phyloP scores from a whole-genome alignment of 208 protist genomes.

The Leishmania lainsoni region DNA sequence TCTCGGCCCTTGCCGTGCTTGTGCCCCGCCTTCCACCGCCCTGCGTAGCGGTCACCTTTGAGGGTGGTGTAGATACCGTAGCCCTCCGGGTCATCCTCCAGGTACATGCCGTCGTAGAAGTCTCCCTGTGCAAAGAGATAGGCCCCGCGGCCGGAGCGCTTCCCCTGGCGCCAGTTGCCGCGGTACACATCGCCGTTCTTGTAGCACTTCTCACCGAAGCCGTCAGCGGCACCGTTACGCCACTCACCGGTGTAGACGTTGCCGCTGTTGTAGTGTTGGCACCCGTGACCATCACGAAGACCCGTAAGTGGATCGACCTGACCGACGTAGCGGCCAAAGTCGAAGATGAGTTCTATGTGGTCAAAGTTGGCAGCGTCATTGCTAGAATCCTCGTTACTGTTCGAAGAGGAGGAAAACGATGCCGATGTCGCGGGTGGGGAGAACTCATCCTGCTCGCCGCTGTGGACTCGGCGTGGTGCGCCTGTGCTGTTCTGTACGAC shows the following conservation, averaged over 20 bases:
- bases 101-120: slow-evolving; percentile 82
- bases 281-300: slow-evolving; percentile 67
- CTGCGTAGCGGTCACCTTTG: slow-evolving; percentile 63
- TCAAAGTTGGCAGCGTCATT: slow-evolving; percentile 10
- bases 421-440: neutral
- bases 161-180: slow-evolving; percentile 63
- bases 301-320: slow-evolving; percentile 50
- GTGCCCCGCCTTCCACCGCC: slow-evolving; percentile 55
- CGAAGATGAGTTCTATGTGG: slow-evolving; percentile 46
- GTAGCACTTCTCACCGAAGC: slow-evolving; percentile 75
- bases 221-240: slow-evolving; percentile 58
- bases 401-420: neutral
- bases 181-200: slow-evolving; percentile 79
- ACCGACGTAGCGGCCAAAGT: slow-evolving; percentile 67
- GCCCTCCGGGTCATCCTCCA: slow-evolving; percentile 58
- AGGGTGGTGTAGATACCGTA: slow-evolving; percentile 70
- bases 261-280: slow-evolving; percentile 65
- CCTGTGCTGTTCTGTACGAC: neutral
- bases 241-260: slow-evolving; percentile 84
- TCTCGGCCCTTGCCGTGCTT: slow-evolving; percentile 70
- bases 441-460: neutral
- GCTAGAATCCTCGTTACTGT: slow-evolving; percentile 11
- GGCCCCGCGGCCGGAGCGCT: slow-evolving; percentile 59
- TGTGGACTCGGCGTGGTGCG: neutral
- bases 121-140: slow-evolving; percentile 64